Percentiles rank a stretch among this genome's conserved stretches.
These are phyloP conservation scores for Populus hybrid DNA, from an alignment of 441 rosid genomes.

Conservation along the genomic window DNA sequence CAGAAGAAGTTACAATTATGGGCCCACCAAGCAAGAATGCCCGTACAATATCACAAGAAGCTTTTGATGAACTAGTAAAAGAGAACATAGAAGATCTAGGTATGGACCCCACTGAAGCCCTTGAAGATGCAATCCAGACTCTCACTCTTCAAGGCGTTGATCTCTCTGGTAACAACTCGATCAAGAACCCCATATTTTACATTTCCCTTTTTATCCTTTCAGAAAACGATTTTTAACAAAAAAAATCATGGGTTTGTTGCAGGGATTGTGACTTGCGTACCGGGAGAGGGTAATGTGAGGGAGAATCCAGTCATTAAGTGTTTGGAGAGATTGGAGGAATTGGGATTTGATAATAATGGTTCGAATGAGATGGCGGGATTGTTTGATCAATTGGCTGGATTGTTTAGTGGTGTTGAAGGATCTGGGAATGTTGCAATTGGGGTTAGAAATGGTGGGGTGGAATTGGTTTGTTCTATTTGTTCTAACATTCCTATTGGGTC, in stretches of 20 bases:
- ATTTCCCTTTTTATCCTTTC: constrained; percentile 6
- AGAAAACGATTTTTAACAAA: background rate
- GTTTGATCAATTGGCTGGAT: constrained; percentile 40
- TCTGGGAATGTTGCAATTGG: constrained; percentile 65
- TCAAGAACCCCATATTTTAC: background rate
- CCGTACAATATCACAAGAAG: constrained; percentile 79
- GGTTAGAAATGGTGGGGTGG: constrained; percentile 63
- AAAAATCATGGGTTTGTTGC: background rate
- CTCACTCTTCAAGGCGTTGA: constrained; percentile 92
- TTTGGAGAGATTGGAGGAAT: constrained; percentile 50
- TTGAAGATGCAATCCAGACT: constrained; percentile 81
- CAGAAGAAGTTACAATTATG: constrained; percentile 7
- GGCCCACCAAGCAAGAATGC: constrained; percentile 33
- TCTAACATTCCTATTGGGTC: constrained; percentile 40
- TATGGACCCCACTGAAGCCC: constrained; percentile 90
- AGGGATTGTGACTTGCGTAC: constrained; percentile 75
- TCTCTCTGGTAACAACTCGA: constrained; percentile 59
- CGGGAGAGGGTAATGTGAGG: constrained; percentile 58
- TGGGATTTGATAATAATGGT: constrained; percentile 30
- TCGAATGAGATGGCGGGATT: constrained; percentile 44
- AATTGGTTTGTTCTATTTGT: constrained; percentile 57
- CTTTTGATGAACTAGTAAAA: constrained; percentile 78
- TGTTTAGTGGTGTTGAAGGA: constrained; percentile 36
- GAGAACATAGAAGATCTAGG: constrained; percentile 87
- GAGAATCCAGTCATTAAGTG: constrained; percentile 66